Conservation (phyloP, 768 basidiomycete genomes). For the Suillus hirtellus region DNA sequence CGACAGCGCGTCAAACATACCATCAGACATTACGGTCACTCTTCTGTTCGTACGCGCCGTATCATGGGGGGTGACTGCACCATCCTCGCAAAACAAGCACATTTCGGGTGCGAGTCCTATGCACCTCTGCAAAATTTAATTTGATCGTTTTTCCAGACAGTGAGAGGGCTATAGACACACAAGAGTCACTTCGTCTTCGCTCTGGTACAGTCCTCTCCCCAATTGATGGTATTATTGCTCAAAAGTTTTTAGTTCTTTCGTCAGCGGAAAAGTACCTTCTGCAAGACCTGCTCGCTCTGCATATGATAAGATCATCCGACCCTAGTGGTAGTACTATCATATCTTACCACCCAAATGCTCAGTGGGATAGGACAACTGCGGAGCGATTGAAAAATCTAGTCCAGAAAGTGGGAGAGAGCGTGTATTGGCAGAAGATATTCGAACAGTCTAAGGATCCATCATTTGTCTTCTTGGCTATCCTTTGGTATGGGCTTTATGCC, state of each 20-base stretch:
- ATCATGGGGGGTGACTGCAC: conserved; percentile 30
- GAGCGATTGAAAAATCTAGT: conserved; percentile 29
- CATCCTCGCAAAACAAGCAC: conserved; percentile 20
- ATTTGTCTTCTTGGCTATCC: conserved; percentile 37
- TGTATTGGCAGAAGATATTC: conserved; percentile 39
- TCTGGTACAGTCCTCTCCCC: conserved; percentile 7
- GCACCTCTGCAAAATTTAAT: not conserved
- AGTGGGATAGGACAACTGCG: conserved; percentile 28
- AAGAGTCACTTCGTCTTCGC: conserved; percentile 19
- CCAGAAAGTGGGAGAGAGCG: conserved; percentile 34
- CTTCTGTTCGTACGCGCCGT: conserved; percentile 44
- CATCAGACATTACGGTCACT: conserved; percentile 48
- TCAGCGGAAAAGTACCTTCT: conserved; percentile 27
- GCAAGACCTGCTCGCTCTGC: conserved; percentile 41
- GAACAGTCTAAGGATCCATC: conserved; percentile 33
- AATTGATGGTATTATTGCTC: not conserved
- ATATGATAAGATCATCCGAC: conserved; percentile 34
- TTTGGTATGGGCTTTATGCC: conserved; percentile 63
- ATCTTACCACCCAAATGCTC: conserved; percentile 35
- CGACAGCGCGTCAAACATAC: not conserved
- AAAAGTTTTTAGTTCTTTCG: not conserved
- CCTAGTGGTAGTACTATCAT: conserved; percentile 31
- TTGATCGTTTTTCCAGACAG: conserved; percentile 16
- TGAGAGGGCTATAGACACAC: conserved; percentile 12
- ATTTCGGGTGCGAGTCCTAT: not conserved